Base-by-base conservation (phyloP, 2,329 filamentous ascomycete species). In the Beauveria varroae region DNA sequence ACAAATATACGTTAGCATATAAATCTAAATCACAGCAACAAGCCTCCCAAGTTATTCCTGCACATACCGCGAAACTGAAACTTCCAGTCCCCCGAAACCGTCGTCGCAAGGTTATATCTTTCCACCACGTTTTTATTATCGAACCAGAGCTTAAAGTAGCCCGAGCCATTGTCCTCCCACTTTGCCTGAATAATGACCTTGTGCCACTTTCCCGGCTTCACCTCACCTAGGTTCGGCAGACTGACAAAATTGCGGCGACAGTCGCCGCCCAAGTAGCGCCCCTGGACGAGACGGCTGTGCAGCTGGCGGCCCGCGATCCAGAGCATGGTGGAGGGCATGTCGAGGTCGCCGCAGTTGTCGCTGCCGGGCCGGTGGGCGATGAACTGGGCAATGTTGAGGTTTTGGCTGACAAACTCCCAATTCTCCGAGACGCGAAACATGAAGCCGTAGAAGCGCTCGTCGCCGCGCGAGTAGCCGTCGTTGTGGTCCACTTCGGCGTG, bases 301-400 rank as follows among this genome's bases (percentile, higher is more conserved):
- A 81, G 74, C 69, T 77, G 72, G 66, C 76, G 67, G 8, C 76
- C 76, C 34, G 70, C 66, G 58, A 81, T 64, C 75, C 75, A 81
- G 46, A 82, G 63, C 79, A 81, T 79, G 59, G 72, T 76, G 18
- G 72, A 73, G 0, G 78, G 79, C 78, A 81, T 80, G 65, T 70
- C 81, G 60, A 76, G 73, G 63, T 81, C 76, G 61, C 63, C 71
- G 59, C 66, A 72, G 65, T 78, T 79, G 52, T 71, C 70, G 3
- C 74, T 71, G 63, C 75, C 73, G 1, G 69, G 68, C 63, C 80
- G 80, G 64, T 81, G 73, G 60, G 78, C 77, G 65, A 81, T 81
- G 71, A 81, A 82, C 69, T 82, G 79, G 0, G 74, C 77, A 50
- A 81, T 67, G 69, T 81, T 79, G 70, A 77, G 81, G 55, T 68